These are phyloP conservation scores for Fusarium hainanense DNA, from an alignment of 2,329 filamentous ascomycete genomes.

Conservation along the genomic window DNA sequence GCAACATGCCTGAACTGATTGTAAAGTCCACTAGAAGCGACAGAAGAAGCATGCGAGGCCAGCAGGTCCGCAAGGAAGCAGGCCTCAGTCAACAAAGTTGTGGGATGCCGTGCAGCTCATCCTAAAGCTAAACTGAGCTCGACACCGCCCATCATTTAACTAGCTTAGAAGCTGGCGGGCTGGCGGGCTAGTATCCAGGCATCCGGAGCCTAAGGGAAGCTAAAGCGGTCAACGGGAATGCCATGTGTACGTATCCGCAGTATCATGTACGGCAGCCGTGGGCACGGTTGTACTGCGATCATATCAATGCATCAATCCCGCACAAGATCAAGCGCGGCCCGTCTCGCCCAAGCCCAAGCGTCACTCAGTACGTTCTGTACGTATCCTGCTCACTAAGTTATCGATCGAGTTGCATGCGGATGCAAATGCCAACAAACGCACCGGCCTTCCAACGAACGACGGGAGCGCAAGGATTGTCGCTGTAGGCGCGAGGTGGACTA, in stretches of 20 bases:
- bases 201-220: conserved; percentile 39
- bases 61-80: conserved; percentile 29
- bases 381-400: conserved; percentile 20
- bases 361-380: conserved; percentile 24
- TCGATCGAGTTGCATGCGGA: conserved; percentile 25
- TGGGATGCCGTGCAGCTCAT: conserved; percentile 35
- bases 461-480: conserved; percentile 33
- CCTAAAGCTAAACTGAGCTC: conserved; percentile 36
- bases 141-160: conserved; percentile 43
- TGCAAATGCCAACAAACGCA: conserved; percentile 36
- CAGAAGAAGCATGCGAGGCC: conserved; percentile 34
- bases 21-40: background rate
- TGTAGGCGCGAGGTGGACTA: conserved; percentile 36
- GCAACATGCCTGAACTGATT: background rate
- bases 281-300: conserved; percentile 33
- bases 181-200: conserved; percentile 41
- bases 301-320: conserved; percentile 35
- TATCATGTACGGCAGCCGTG: conserved; percentile 26
- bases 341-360: conserved; percentile 35
- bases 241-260: conserved; percentile 33
- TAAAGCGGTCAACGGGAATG: conserved; percentile 45
- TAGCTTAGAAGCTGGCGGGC: conserved; percentile 41
- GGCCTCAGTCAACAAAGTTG: conserved; percentile 38
- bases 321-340: conserved; percentile 34
- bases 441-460: conserved; percentile 23